Evolutionary conservation across 106 monocot genomes (phyloP), one percentile per base, ranked within the genome.

Genomic region (Platanthera guangdongensis): DNA sequence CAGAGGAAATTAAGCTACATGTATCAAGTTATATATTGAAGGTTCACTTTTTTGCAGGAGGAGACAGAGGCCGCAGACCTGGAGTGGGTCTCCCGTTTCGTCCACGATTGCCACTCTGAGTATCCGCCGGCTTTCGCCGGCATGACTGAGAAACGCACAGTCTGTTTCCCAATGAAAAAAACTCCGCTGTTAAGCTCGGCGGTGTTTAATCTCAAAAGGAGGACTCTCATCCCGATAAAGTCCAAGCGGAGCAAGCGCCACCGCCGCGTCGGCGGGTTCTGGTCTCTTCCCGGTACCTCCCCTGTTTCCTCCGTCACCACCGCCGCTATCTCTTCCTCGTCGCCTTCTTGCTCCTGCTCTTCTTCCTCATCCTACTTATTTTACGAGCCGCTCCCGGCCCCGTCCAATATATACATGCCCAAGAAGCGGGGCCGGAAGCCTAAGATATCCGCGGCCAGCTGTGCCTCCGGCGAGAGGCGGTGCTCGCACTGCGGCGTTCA

Each of bases 401-500:
- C 50, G 67, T 21, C 30, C 47, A 63, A 22, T 4, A 48, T 49
- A 18, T 62, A 76, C 1, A 65, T 47, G 67, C 65, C 65, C 0
- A 78, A 78, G 72, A 78, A 69, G 72, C 50, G 72, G 14, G 51
- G 72, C 9, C 54, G 74, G 10, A 68, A 63, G 59, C 78, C 78
- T 8, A 78, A 69, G 72, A 74, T 18, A 74, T 16, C 71, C 52
- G 39, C 72, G 79, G 16, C 81, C 84, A 70, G 68, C 4, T 10
- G 59, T 21, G 53, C 65, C 13, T 50, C 57, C 50, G 50, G 73
- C 50, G 90, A 85, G 71, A 64, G 94, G 73, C 68, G 89, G 74
- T 94, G 94, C 83, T 84, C 85, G 78, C 94, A 94, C 91, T 94
- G 94, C 74, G 94, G 91, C 8, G 91, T 81, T 48, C 83, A 89